Conservation (phyloP, 192 early-diverging fungal species). For the Radiomyces spectabilis region DNA sequence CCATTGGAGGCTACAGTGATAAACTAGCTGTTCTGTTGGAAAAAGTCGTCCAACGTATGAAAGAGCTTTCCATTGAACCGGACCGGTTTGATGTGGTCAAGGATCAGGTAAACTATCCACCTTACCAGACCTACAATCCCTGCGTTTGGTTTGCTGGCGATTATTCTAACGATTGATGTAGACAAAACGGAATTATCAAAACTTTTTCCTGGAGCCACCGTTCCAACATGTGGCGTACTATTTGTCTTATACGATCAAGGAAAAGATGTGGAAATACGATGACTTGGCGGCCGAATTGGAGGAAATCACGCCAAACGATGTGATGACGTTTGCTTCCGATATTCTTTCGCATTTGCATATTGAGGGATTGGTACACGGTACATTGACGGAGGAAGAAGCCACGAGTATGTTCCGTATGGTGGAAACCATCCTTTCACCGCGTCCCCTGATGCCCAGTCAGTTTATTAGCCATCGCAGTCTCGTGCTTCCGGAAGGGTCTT, state of each 20-base stretch:
- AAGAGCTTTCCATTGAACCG: conserved; percentile 40
- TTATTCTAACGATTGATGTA: no score
- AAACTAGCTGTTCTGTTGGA: conserved; percentile 62
- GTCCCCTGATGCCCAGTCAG: conserved; percentile 42
- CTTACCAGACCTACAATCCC: no score
- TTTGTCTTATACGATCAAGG: conserved; percentile 52
- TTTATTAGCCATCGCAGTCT: conserved; percentile 23
- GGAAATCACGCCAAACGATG: conserved; percentile 50
- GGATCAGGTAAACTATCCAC: no score
- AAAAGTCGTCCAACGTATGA: conserved; percentile 59
- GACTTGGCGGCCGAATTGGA: conserved; percentile 63
- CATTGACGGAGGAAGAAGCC: conserved; percentile 53
- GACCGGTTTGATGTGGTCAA: conserved; percentile 65
- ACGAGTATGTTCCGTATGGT: conserved; percentile 43
- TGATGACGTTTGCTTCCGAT: conserved; percentile 56
- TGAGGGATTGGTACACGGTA: conserved; percentile 78
- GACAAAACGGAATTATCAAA: conserved; percentile 52
- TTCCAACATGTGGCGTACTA: conserved; percentile 60
- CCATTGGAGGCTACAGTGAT: conserved; percentile 75
- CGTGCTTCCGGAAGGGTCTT: conserved; percentile 26
- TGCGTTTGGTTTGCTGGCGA: no score
- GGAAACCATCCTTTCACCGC: conserved; percentile 39
- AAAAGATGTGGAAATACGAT: conserved; percentile 59
- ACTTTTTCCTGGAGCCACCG: conserved; percentile 63
- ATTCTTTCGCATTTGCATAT: conserved; percentile 56